Evolutionary conservation across 306 rosid genomes (phyloP), one percentile per base, ranked within the genome.

Genomic region (Prunus campanulata): DNA sequence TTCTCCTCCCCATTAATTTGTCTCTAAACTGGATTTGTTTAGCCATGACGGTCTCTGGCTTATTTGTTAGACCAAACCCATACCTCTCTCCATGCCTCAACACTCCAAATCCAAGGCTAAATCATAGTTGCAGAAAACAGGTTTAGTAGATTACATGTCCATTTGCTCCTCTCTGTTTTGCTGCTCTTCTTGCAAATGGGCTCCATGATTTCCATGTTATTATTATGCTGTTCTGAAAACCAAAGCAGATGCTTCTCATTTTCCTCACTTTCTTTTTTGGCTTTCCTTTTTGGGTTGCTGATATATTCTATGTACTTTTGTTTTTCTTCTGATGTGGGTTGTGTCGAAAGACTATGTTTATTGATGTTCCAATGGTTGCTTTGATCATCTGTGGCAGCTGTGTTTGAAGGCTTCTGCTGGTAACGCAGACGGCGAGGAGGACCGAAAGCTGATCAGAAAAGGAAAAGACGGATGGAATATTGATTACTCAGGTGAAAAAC

Each of bases 381-480:
- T 52, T 60, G 18, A 51, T 68, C 66, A 66, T 72, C 70, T 50
- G 30, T 57, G 66, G n/a, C 79, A 93, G 97, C 80, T 86, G 15
- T 74, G 52, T 79, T 77, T 90, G 65, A 90, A 80, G 85, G 97
- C 86, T 76, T 88, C 89, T 10, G 83, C 76, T 12, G 72, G 67
- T 52, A 51, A 68, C 70, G 64, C 86, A 60, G 83, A 71, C 8
- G 87, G 85, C 2, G 88, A 42, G 18, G 89, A 78, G 18, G 89
- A 78, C 52, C 74, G 70, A 74, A 87, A 87, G 50, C 4, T 76
- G 72, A 73, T 81, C 57, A 84, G 20, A 69, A 89, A 82, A 78
- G 93, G 81, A 72, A 86, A 65, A 15, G 85, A 84, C 32, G 90
- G 78, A 18, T 81, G 91, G 96, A 90, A 74, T 76, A 86, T 91